Base-by-base conservation (phyloP, 805 yeast genomes). In the Grigorovia yakushimaensis region DNA sequence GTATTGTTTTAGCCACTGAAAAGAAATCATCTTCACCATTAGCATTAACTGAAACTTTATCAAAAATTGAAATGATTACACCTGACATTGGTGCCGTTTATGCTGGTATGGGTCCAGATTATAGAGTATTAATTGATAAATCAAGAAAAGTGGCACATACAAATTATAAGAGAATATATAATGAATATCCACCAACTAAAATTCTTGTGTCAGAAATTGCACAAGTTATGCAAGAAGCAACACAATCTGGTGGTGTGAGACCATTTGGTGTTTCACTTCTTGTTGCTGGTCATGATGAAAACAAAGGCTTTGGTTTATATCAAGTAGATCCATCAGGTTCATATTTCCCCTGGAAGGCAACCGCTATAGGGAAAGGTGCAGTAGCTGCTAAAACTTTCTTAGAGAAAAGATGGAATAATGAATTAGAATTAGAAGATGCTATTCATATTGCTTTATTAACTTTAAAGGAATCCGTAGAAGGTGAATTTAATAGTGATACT, bases 61-160 rank as follows among this genome's bases (percentile, higher is more conserved):
- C 83, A 45, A 93, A 93, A 64, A 81, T 93, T 37, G 83, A 86
- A 43, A 68, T 78, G 51, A 78, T 93, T 59, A 88, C 98, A 4
- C 98, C 98, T 36, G 88, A 93, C 64, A 85, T 91, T 57, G 98
- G 97, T 49, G 88, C 93, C 76, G 89, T 95, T 4, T 93, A 93
- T 68, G 77, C 96, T 6, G 99, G 99, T 18, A 89, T 93, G 98
- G 98, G 98, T 22, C 98, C 99, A 20, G 99, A 93, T 66, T 93
- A 85, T 72, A 77, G 99, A 54, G 95, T 93, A 15, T 76, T 93
- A 33, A 88, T 89, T 44, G 98, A 93, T 69, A 84, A 84, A 66
- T 88, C 98, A 10, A 80, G 99, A 59, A 89, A 88, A 67, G 81
- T 85, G 50, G 86, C 97, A 41, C 98, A 93, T 66, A 82, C 96